Base-by-base conservation (phyloP, 2,329 filamentous ascomycete species). In the Penicillium hordei region DNA sequence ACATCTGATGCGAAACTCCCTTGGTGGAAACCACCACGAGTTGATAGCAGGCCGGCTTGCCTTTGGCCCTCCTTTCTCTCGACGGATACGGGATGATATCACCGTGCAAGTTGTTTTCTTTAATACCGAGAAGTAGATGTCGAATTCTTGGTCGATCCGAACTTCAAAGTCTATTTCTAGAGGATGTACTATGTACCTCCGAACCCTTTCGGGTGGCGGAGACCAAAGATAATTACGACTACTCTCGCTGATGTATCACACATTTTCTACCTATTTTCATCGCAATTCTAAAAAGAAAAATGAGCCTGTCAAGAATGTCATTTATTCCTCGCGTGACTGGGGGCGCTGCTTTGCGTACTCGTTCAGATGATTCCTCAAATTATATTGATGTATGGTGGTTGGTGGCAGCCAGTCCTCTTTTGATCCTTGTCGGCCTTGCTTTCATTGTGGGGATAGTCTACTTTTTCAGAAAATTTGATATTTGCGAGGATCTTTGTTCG, bases 1-100 rank as follows among this genome's bases (percentile, higher is more conserved):
- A 3, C 82, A 83, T 70, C 68, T 85, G 17, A 70, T 80, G 51
- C 74, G 79, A 48, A 84, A 84, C 64, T 79, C 81, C 2, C 71
- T 84, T 43, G 82, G 82, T 8, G 82, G 82, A 0, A 78, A 73
- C 31, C 63, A 75, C 54, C 66, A 72, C 33, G 73, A 74, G 52
- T 46, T 71, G 65, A 57, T 74, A 13, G 62, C 67, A 19, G 71
- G 69, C 3, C 62, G 66, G 48, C 63, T 75, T 54, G 69, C 67
- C 3, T 67, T 67, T 29, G 55, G 40, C 7, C 48, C 62, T 48
- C 71, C 70, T 5, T 67, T 61, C 23, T 67, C 70, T 5, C 60
- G 80, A 45, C 68, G 72, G 59, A 72, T 79, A 17, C 70, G 81
- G 10, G 82, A 83, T 62, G 82, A 83, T 65, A 79, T 79, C 9